These are phyloP conservation scores for Thelephora aurantiotincta DNA, from an alignment of 768 basidiomycete species.

Conservation along the genomic window DNA sequence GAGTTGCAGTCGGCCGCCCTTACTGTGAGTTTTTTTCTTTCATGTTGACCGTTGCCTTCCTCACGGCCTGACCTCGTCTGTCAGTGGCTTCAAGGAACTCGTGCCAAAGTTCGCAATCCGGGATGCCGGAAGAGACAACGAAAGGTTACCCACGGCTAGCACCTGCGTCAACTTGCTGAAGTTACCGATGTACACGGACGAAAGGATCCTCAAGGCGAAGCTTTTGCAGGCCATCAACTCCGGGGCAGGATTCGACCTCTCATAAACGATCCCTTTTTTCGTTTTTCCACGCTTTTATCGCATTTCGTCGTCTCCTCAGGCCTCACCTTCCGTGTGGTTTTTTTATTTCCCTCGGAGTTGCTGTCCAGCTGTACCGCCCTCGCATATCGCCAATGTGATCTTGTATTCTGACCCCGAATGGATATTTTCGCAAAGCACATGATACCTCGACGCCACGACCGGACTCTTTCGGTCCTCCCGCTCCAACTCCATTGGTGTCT, in stretches of 20 bases:
- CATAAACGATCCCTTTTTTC: slow-evolving; percentile 22
- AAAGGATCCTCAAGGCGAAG: slow-evolving; percentile 54
- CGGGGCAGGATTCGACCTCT: slow-evolving; percentile 88
- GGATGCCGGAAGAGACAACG: slow-evolving; percentile 60
- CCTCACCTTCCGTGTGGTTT: too few relatives aligned
- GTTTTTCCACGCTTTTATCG: too few relatives aligned
- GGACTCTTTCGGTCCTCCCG: too few relatives aligned
- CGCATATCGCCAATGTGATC: too few relatives aligned
- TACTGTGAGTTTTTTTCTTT: slow-evolving; percentile 39
- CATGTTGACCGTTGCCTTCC: too few relatives aligned
- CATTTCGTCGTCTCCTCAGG: too few relatives aligned
- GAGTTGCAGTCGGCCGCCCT: slow-evolving; percentile 78
- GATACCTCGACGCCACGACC: too few relatives aligned
- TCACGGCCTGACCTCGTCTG: background rate
- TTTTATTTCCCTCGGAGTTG: too few relatives aligned
- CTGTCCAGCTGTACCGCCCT: too few relatives aligned
- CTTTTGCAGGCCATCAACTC: slow-evolving; percentile 77
- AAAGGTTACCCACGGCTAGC: slow-evolving; percentile 60
- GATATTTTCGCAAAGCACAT: too few relatives aligned
- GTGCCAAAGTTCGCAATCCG: slow-evolving; percentile 82
- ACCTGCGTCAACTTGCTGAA: slow-evolving; percentile 92
- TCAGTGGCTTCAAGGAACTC: slow-evolving; percentile 75
- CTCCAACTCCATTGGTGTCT: too few relatives aligned
- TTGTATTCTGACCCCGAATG: too few relatives aligned
- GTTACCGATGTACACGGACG: slow-evolving; percentile 60